Base-by-base conservation (phyloP, 768 basidiomycete species). In the Sporobolomyces pararoseus region DNA sequence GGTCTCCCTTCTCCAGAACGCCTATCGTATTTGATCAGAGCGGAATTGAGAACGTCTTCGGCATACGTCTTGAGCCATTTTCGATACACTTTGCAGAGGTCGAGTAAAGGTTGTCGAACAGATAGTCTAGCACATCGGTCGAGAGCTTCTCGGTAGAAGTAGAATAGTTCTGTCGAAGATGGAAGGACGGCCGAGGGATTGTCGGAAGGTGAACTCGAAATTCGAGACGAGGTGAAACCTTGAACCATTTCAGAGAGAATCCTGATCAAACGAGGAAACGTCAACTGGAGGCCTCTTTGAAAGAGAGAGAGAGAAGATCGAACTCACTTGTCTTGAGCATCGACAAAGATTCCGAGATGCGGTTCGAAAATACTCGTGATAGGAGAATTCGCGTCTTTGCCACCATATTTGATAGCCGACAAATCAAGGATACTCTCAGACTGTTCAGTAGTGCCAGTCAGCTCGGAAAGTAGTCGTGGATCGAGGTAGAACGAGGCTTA, bases 31-130 rank as follows among this genome's bases (percentile, higher is more conserved):
- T 86, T 84, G 79, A 91, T 94, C 77, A 91, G 78, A 65, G 84
- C 85, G 16, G 85, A 82, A 31, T 86, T 81, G 1, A 99, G 83
- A 0, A 98, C 89, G 55, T 98, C 95, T 82, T 99, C 96, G 89
- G 95, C 93, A 81, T 95, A 99, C 50, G 93, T 86, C 74, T 86
- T 85, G 39, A 99, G 80, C 94, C 95, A 98, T 78, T 97, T 98
- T 78, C 87, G 91, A 77, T 91, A 91, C 46, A 99, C 79, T 23
- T 82, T 83, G 63, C 85, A 86, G 42, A 99, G 78, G 74, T 95
- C 91, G 78, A 86, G 89, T 70, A 99, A 80, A 7, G 92, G 85
- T 68, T 88, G 86, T 0, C 90, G 89, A 1, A 87, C 90, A 14
- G 90, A 93, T 5, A 96, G 82, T 76, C 90, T 93, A 3, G 90